Evolutionary conservation across 306 rosid species (phyloP).

Genomic region (Hippophae tibetana): DNA sequence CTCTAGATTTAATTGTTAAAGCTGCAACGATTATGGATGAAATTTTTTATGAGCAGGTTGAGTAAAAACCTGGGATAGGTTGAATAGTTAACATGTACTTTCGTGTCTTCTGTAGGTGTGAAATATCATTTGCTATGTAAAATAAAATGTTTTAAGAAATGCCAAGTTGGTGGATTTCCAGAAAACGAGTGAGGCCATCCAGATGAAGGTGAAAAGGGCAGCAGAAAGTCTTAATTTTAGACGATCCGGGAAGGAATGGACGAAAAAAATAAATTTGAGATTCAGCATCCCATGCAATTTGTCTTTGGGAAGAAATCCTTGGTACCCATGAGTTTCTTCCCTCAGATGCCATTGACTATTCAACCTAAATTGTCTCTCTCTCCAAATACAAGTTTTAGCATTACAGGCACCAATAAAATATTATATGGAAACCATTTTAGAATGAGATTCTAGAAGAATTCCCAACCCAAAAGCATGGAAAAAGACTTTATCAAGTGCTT

Average conservation of each 20-base stretch:
- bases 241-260: background rate
- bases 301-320: background rate
- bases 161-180: background rate
- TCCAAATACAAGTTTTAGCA: too few species aligned
- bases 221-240: too few species aligned
- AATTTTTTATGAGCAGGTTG: conserved; percentile 73
- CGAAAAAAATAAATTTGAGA: background rate
- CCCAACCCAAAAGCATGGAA: too few species aligned
- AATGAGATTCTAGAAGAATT: too few species aligned
- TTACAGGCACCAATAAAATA: too few species aligned
- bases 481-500: too few species aligned
- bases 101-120: background rate
- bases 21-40: conserved; percentile 80
- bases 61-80: conserved; percentile 5
- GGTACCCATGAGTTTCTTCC: background rate
- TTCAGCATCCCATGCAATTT: background rate
- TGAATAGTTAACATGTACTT: background rate
- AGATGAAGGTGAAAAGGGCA: background rate
- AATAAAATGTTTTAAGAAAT: background rate
- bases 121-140: background rate
- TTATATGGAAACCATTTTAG: too few species aligned
- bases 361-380: too few species aligned
- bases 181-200: background rate
- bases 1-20: conserved; percentile 52
- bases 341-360: too few species aligned